These are phyloP conservation scores for Nemania sp. DNA, from an alignment of 2,329 filamentous ascomycete species.

Conservation along the genomic window DNA sequence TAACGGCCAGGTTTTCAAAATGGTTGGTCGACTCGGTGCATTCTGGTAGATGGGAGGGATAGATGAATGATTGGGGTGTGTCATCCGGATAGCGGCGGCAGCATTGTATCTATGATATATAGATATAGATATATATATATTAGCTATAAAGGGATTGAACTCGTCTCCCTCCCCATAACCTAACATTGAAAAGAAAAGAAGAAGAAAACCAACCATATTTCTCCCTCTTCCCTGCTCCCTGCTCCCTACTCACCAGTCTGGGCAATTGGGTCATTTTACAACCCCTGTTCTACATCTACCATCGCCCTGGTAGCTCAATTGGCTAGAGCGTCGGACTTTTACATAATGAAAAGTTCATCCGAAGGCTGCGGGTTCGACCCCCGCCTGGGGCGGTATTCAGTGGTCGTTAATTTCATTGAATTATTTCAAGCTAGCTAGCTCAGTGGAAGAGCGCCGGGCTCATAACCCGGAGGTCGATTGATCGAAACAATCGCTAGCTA, in stretches of 20 bases:
- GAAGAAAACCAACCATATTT: no score
- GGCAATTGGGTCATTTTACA: neutral
- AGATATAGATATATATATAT: no score
- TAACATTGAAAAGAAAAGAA: no score
- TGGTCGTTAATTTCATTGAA: neutral
- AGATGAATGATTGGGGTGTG: neutral
- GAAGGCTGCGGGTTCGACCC: constrained; percentile 51
- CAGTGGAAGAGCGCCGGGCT: constrained; percentile 53
- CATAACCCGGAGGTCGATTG: constrained; percentile 53
- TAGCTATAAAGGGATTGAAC: no score
- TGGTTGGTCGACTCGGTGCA: constrained; percentile 1
- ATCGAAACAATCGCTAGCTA: constrained; percentile 53
- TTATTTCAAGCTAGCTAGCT: constrained; percentile 41
- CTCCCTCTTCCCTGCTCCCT: neutral
- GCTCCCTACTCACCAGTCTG: neutral
- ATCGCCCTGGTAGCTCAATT: constrained; percentile 33
- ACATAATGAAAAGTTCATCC: constrained; percentile 34
- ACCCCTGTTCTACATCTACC: neutral
- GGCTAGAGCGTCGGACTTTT: constrained; percentile 33
- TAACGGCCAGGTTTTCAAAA: neutral
- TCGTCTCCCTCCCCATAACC: no score
- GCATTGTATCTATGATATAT: no score
- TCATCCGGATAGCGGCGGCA: no score
- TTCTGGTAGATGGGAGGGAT: neutral
- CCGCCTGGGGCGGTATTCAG: constrained; percentile 45